A percentile compares a stretch with the other conserved stretches of the same genome.
Conservation (phyloP, 2,329 filamentous ascomycete species). For the Calonectria pseudoreteaudii region DNA sequence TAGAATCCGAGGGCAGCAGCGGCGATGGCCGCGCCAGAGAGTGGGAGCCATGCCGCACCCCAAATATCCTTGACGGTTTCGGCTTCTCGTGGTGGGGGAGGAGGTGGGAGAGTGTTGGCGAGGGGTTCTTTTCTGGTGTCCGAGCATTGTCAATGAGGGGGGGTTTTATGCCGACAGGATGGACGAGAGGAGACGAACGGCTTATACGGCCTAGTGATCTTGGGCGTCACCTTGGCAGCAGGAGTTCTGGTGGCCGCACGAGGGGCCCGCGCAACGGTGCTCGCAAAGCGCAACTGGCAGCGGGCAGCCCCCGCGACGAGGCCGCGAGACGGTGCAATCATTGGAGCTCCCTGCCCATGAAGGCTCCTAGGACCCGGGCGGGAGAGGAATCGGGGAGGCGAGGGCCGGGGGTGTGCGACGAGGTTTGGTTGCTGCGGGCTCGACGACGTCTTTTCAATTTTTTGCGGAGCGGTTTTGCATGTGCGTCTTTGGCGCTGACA, state of each 20-base stretch:
- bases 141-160: conserved; percentile 19
- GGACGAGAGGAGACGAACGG: conserved; percentile 38
- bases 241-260: conserved; percentile 35
- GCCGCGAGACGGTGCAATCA: conserved; percentile 47
- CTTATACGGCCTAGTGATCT: conserved; percentile 44
- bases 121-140: conserved; percentile 30
- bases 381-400: background rate
- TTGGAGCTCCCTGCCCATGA: conserved; percentile 37
- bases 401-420: background rate
- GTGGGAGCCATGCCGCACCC: conserved; percentile 55
- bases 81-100: conserved; percentile 39
- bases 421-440: background rate
- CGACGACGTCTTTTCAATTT: background rate
- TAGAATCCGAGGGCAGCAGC: conserved; percentile 62
- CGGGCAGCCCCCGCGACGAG: conserved; percentile 29
- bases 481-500: conserved; percentile 10
- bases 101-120: conserved; percentile 17
- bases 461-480: conserved; percentile 23
- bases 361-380: background rate
- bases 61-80: conserved; percentile 51
- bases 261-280: conserved; percentile 41
- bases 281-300: conserved; percentile 45
- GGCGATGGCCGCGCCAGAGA: conserved; percentile 60
- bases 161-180: background rate
- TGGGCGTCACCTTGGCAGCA: conserved; percentile 35